Base-by-base conservation (phyloP, 495 filamentous ascomycete species). In the Terfezia boudieri region DNA sequence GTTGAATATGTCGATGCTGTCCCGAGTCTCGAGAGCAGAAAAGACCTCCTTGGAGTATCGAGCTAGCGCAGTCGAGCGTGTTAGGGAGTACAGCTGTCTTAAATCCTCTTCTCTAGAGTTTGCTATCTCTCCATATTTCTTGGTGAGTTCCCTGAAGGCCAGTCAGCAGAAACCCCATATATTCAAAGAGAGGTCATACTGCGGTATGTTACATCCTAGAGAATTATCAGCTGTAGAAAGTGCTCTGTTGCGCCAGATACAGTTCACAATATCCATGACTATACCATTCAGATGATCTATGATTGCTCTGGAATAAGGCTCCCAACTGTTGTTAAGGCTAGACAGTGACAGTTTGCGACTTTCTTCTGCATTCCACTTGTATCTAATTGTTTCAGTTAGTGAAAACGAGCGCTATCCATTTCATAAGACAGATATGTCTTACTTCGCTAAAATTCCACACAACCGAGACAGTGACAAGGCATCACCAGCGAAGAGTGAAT, bases 1-100 rank as follows among this genome's bases (percentile, higher is more conserved):
- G 4, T 46, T 14, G 41, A 14, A 20, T 46, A 70, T 68, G 20
- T 68, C 64, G 36, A 81, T 58, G 6, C 65, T 71, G 16, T 69
- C 61, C 51, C 72, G 61, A 52, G 83, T 79, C 57, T 86, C 82
- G 11, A 79, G 67, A 53, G 78, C 75, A 36, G 84, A 65, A 66
- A 90, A 75, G 57, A 75, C 80, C 16, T 76, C 71, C 2, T 83
- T 82, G 35, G 82, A 76, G 56, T 79, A 68, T 53, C 78, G 74
- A 53, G 78, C 75, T 32, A 89, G 68, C 9, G 75, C 72, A 0
- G 79, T 74, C 51, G 82, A 79, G 58, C 81, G 75, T 10, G 81
- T 81, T 26, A 93, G 69, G 9, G 77, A 80, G 60, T 88, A 90
- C 8, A 82, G 66, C 2, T 73, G 69, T 0, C 71, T 53, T 2